A percentile compares a stretch with the other conserved stretches of the same genome.
Conservation (phyloP, 768 basidiomycete genomes). For the Multifurca ochricompacta region DNA sequence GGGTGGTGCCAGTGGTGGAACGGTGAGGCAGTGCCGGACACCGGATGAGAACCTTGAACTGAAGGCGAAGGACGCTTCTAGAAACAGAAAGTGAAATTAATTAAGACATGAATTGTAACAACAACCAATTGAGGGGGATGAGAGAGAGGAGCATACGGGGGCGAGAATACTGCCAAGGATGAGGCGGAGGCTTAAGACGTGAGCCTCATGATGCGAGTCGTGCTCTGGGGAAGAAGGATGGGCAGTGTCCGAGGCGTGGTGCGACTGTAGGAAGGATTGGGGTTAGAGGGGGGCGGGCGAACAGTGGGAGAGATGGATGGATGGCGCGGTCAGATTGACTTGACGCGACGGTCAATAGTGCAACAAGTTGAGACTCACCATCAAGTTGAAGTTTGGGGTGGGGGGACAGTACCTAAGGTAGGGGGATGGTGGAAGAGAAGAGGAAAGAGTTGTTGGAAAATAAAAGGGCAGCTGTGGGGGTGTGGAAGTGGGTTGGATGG, state of each 20-base stretch:
- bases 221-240: slow-evolving; percentile 13
- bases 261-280: neutral
- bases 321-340: no score
- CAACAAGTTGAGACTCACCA: neutral
- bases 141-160: slow-evolving; percentile 37
- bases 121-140: slow-evolving; percentile 5
- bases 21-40: slow-evolving; percentile 46
- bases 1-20: slow-evolving; percentile 31
- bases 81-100: neutral
- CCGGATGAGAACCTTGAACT: slow-evolving; percentile 35
- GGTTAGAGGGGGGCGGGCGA: neutral
- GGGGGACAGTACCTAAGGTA: no score
- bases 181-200: slow-evolving; percentile 35
- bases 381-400: neutral
- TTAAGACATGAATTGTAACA: slow-evolving; percentile 2
- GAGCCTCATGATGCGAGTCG: slow-evolving; percentile 27
- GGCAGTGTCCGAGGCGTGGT: neutral
- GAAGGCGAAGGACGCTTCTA: slow-evolving; percentile 43
- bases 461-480: neutral
- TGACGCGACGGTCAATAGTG: neutral
- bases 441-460: neutral
- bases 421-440: neutral
- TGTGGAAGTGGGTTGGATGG: no score
- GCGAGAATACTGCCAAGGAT: slow-evolving; percentile 54
- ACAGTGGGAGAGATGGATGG: no score